phyloP scores from a whole-genome alignment of 2,329 filamentous ascomycete genomes.

The Westerdykella aurantiaca region DNA sequence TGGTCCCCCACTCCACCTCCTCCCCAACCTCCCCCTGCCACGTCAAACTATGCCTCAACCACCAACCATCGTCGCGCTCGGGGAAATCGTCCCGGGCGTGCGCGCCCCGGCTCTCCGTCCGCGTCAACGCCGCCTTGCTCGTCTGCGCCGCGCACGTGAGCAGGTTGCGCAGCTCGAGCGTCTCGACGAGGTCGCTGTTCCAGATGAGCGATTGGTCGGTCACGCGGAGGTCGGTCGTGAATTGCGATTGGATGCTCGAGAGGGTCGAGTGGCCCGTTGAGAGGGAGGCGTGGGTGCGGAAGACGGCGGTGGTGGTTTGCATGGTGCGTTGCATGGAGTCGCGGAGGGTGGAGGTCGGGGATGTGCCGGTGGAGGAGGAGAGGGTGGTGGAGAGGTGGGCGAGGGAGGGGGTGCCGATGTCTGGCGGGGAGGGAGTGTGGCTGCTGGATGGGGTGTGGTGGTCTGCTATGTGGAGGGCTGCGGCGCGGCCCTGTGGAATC shows the following conservation, averaged over 20 bases:
- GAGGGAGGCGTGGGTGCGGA: constrained; percentile 40
- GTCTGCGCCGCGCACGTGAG: constrained; percentile 45
- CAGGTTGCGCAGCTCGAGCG: constrained; percentile 44
- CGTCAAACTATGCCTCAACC: constrained; percentile 46
- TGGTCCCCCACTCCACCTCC: constrained; percentile 39
- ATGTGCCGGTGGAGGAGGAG: constrained; percentile 31
- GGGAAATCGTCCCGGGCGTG: constrained; percentile 46
- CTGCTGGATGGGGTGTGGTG: constrained; percentile 36
- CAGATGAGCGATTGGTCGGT: constrained; percentile 45
- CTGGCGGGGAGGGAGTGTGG: constrained; percentile 29
- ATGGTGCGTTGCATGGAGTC: constrained; percentile 44
- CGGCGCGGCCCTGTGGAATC: constrained; percentile 38
- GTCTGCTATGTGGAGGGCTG: constrained; percentile 39
- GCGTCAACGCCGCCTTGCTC: constrained; percentile 39
- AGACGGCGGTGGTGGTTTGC: constrained; percentile 44
- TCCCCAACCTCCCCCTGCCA: constrained; percentile 41
- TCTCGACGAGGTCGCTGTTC: constrained; percentile 47
- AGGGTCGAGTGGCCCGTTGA: constrained; percentile 30
- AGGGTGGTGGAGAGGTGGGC: constrained; percentile 35
- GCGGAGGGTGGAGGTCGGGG: constrained; percentile 35
- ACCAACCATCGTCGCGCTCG: constrained; percentile 39
- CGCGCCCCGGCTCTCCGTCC: constrained; percentile 43
- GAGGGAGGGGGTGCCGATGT: constrained; percentile 35
- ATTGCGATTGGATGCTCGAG: constrained; percentile 33
- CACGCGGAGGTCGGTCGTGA: constrained; percentile 33